Evolutionary conservation across 495 filamentous ascomycete genomes (phyloP).

Genomic region (Hypoxylon lenormandii): DNA sequence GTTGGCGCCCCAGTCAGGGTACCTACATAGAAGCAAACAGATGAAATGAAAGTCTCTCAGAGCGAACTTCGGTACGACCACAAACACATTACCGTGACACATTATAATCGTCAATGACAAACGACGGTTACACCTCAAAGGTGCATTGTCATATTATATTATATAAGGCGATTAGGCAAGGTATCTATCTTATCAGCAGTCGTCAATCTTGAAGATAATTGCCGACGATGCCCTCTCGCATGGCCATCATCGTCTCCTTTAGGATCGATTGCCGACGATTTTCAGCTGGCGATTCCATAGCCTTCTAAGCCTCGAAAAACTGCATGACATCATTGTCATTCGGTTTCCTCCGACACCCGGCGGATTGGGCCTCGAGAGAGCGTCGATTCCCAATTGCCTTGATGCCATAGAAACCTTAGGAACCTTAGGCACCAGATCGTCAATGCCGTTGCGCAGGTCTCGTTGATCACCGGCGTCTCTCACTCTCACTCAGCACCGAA

Average conservation of each 20-base stretch:
- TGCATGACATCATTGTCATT: slow-evolving; percentile 7
- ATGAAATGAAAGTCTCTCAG: no score
- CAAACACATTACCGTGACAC: no score
- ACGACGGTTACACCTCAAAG: no score
- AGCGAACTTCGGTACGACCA: no score
- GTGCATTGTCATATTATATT: no score
- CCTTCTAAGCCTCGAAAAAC: slow-evolving; percentile 1
- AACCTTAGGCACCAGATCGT: background rate
- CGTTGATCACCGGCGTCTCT: background rate
- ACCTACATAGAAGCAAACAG: background rate
- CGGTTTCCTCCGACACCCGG: background rate
- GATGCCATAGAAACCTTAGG: background rate
- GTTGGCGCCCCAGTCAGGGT: background rate
- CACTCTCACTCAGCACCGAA: slow-evolving; percentile 1
- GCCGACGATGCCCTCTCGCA: background rate
- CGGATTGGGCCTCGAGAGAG: background rate
- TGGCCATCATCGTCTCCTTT: background rate
- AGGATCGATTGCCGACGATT: background rate
- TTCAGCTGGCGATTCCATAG: slow-evolving; percentile 8
- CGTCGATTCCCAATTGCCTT: background rate
- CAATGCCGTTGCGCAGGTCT: slow-evolving; percentile 3
- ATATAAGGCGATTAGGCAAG: no score
- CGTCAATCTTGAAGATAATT: background rate
- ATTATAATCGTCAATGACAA: no score
- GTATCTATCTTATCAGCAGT: background rate